phyloP scores from a whole-genome alignment of 495 filamentous ascomycete genomes.

The Cercophora newfieldiana region DNA sequence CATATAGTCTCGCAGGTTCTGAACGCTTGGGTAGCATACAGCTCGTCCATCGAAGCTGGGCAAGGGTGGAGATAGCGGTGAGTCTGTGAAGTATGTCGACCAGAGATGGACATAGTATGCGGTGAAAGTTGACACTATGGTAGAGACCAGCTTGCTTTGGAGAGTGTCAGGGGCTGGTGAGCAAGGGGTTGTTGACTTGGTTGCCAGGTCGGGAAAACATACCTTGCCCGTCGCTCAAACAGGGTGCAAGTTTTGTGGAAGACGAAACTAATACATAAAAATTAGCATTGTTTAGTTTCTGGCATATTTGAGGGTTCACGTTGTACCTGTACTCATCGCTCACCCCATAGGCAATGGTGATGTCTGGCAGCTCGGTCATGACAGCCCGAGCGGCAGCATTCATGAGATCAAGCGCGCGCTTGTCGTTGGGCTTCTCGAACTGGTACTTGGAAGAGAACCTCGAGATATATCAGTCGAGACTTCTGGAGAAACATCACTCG shows the following conservation, averaged over 20 bases:
- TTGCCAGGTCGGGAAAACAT: conserved; percentile 20
- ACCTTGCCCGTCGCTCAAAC: conserved; percentile 86
- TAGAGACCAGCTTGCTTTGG: conserved; percentile 80
- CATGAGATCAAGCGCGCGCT: conserved; percentile 86
- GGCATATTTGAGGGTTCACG: neutral
- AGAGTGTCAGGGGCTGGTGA: neutral
- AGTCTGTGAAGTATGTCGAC: conserved; percentile 70
- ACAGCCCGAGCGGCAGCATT: conserved; percentile 84
- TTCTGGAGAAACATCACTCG: neutral
- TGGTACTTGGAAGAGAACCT: conserved; percentile 79
- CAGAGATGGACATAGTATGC: conserved; percentile 84
- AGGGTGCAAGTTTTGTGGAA: conserved; percentile 76
- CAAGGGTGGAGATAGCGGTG: conserved; percentile 66
- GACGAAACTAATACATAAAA: conserved; percentile 66
- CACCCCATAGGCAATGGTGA: conserved; percentile 84
- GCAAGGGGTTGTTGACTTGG: neutral
- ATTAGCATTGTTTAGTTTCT: neutral
- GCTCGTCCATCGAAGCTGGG: conserved; percentile 92
- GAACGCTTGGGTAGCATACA: conserved; percentile 77
- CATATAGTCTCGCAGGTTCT: conserved; percentile 88
- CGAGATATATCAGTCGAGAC: neutral
- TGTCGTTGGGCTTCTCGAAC: conserved; percentile 92
- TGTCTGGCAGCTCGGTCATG: conserved; percentile 80
- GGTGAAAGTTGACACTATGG: conserved; percentile 90
- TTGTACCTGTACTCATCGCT: conserved; percentile 88